Conservation (phyloP, 2,329 filamentous ascomycete genomes). For the Podosphaera fusca region DNA sequence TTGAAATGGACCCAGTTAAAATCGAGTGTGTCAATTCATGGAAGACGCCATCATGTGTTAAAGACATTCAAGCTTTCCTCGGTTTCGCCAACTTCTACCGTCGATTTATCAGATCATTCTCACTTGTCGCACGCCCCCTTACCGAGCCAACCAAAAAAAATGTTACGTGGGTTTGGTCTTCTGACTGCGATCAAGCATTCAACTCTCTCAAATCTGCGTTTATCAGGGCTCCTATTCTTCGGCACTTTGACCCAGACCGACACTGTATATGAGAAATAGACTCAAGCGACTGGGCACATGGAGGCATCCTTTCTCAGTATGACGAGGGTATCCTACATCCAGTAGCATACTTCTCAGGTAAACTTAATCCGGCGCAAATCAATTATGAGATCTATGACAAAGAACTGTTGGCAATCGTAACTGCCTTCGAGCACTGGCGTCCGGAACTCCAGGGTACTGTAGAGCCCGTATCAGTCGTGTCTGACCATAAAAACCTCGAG, state of each 20-base stretch:
- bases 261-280: neutral
- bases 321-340: neutral
- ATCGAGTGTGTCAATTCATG: too few species aligned
- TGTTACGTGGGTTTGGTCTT: too few species aligned
- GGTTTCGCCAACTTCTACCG: too few species aligned
- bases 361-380: too few species aligned
- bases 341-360: too few species aligned
- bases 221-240: neutral
- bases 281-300: neutral
- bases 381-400: slow-evolving; percentile 18
- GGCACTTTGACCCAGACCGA: too few species aligned
- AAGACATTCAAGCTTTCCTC: too few species aligned
- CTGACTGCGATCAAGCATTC: neutral
- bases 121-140: too few species aligned
- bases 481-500: slow-evolving; percentile 12
- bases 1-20: too few species aligned
- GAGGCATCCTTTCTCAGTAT: neutral
- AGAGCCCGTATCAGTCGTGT: slow-evolving; percentile 6
- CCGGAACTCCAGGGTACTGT: slow-evolving; percentile 5
- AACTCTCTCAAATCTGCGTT: neutral
- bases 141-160: too few species aligned
- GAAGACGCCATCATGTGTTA: too few species aligned
- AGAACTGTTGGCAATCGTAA: slow-evolving; percentile 17
- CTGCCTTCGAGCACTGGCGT: slow-evolving; percentile 8
- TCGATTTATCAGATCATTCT: too few species aligned